Evolutionary conservation across 495 filamentous ascomycete genomes (phyloP), one percentile per base, ranked within the genome.

Genomic region (Hypoxylon lienhwacheense): DNA sequence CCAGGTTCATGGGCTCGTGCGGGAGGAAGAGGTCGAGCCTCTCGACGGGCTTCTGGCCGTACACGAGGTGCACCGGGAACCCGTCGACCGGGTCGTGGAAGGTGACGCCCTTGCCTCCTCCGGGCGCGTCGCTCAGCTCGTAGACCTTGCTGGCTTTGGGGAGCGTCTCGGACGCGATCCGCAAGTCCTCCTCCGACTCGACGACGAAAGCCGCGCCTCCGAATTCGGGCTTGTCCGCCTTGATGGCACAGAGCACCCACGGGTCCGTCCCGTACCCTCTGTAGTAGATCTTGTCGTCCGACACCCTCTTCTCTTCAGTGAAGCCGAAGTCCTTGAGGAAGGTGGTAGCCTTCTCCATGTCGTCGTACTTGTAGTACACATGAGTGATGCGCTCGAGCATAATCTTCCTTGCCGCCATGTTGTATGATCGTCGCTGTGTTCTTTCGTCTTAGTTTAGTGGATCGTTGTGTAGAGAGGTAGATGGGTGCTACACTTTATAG

Each of bases 271-370:
- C 81, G 60, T 82, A 83, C 5, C 83, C 82, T 21, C 81, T 72
- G 66, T 73, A 84, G 70, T 77, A 85, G 7, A 81, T 76, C 43
- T 74, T 75, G 20, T 65, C 61, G 40, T 76, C 67, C 19, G 75
- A 72, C 1, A 74, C 61, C 35, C 65, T 64, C 31, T 73, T 72
- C 3, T 66, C 65, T 26, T 77, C 69, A 8, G 60, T 61, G 63
- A 86, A 78, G 48, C 83, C 82, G 65, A 86, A 86, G 66, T 84
- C 81, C 0, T 69, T 61, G 5, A 77, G 64, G 55, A 85, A 85
- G 26, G 66, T 44, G 32, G 71, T 62, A 7, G 78, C 77, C 4
- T 65, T 63, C 3, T 75, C 72, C 32, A 83, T 66, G 52, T 81
- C 61, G 24, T 65, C 51, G 56, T 84, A 81, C 24, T 75, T 77